A percentile compares a stretch with the other conserved stretches of the same genome.
phyloP scores from a whole-genome alignment of 306 rosid genomes.

The Hippophae gyantsensis region DNA sequence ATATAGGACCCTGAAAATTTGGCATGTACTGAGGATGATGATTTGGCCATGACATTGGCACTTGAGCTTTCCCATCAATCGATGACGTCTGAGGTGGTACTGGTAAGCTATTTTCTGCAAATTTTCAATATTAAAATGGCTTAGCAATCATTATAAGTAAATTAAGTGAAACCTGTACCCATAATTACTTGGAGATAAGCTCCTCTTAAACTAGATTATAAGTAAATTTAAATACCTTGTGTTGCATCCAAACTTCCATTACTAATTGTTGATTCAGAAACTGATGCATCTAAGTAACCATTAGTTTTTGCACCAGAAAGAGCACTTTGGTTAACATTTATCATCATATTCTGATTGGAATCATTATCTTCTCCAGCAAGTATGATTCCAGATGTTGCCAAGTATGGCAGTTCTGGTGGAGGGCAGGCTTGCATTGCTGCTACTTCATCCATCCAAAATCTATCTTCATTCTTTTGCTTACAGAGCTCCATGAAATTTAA shows the following conservation, averaged over 20 bases:
- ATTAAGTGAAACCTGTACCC: not conserved
- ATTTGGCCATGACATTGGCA: constrained; percentile 62
- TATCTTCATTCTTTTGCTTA: constrained; percentile 92
- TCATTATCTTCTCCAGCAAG: constrained; percentile 87
- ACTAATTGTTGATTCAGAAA: constrained; percentile 69
- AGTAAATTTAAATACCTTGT: constrained; percentile 45
- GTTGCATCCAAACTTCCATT: constrained; percentile 68
- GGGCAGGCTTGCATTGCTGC: constrained; percentile 86
- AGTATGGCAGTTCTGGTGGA: constrained; percentile 64
- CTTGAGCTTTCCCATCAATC: constrained; percentile 58
- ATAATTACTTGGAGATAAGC: not conserved
- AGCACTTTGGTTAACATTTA: constrained; percentile 22
- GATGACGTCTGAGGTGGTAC: constrained; percentile 37
- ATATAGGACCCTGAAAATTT: constrained; percentile 75
- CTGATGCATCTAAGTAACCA: constrained; percentile 38
- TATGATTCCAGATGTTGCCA: constrained; percentile 69
- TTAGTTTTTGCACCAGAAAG: constrained; percentile 33
- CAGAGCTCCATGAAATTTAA: constrained; percentile 68
- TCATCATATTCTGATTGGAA: constrained; percentile 17
- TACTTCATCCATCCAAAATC: constrained; percentile 86
- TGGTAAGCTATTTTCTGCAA: constrained; percentile 49
- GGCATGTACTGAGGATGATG: constrained; percentile 67
- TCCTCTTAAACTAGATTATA: not conserved
- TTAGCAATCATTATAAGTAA: not conserved
- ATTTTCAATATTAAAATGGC: constrained; percentile 1